phyloP scores from a whole-genome alignment of 2,329 filamentous ascomycete species.

The Pseudogymnoascus sp. region DNA sequence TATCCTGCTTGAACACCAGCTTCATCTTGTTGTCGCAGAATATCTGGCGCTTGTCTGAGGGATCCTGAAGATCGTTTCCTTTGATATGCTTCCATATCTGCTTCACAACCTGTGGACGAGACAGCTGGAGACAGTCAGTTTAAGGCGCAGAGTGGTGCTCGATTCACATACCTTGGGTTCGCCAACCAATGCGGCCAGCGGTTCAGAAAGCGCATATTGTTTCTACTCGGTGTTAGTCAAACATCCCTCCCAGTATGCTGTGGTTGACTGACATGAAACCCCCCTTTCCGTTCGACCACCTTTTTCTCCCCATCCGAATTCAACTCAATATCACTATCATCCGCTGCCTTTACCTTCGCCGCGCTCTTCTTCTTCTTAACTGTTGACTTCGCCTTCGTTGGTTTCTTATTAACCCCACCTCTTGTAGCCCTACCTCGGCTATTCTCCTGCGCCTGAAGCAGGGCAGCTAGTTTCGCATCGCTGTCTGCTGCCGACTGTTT shows the following conservation, averaged over 20 bases:
- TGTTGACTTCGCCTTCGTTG: conserved; percentile 51
- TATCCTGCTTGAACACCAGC: conserved; percentile 82
- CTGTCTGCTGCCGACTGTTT: conserved; percentile 54
- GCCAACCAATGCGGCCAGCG: conserved; percentile 61
- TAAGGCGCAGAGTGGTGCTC: neutral
- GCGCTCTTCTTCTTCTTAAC: conserved; percentile 62
- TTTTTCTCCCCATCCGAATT: conserved; percentile 54
- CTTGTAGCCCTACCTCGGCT: conserved; percentile 62
- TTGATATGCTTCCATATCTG: conserved; percentile 96
- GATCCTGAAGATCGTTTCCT: conserved; percentile 77
- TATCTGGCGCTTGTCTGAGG: conserved; percentile 84
- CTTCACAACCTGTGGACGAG: conserved; percentile 91
- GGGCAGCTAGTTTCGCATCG: conserved; percentile 78
- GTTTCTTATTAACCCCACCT: conserved; percentile 55
- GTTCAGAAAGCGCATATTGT: conserved; percentile 63
- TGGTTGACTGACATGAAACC: conserved; percentile 64
- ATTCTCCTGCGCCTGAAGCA: conserved; percentile 89
- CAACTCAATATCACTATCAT: conserved; percentile 68
- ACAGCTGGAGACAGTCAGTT: conserved; percentile 49
- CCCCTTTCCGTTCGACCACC: conserved; percentile 67
- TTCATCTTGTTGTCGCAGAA: conserved; percentile 85
- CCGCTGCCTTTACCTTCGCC: conserved; percentile 66
- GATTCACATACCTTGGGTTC: conserved; percentile 51
- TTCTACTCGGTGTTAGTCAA: conserved; percentile 37
- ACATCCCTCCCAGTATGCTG: neutral